Evolutionary conservation across 2,329 filamentous ascomycete genomes (phyloP), one percentile per base, ranked within the genome.

Genomic region (Diaporthe ampelina): DNA sequence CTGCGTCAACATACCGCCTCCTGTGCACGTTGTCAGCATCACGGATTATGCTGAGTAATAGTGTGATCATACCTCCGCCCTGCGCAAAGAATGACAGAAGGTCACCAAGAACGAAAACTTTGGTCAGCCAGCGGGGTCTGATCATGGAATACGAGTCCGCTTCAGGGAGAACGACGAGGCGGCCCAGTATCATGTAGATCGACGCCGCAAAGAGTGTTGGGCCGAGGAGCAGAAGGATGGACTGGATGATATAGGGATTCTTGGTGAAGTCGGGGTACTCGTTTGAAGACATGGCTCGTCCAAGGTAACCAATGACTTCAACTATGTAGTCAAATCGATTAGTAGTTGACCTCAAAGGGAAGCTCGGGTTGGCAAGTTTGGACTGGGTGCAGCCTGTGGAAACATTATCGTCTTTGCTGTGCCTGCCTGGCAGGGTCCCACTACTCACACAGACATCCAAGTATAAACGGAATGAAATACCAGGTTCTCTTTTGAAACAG

Each of bases 401-500:
- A 8, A 15, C 29, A 24, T 45, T 2, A 29, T 61, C 15, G n/a
- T 19, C 13, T 13, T 8, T 26, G 6, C 15, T 43, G 35, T 19
- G 7, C 10, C 57, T 26, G 35, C 13, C 10, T 24, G 37, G 10
- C 5, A 15, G 40, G 8, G 40, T 8, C 40, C 5, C 24, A 5
- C 43, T 24, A 80, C 82, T 78, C 81, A 89, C 87, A 88, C n/a
- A 85, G 72, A 26, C 86, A 86, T n/a, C 88, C 88, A n/a, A 90
- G 79, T 8, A 87, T 76, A 59, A 90, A 86, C 0, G 88, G 85
- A 1, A 87, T 85, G 77, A 88, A 86, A 79, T 87, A 90, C 86
- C 86, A 89, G 0, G 85, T 85, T 52, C 82, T 81, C 3, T 81
- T 81, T 32, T 78, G 79, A 45, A 84, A 40, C 40, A 88, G 76